Evolutionary conservation across 306 rosid genomes (phyloP), one percentile per base, ranked within the genome.

Genomic region (Rubus idaeus): DNA sequence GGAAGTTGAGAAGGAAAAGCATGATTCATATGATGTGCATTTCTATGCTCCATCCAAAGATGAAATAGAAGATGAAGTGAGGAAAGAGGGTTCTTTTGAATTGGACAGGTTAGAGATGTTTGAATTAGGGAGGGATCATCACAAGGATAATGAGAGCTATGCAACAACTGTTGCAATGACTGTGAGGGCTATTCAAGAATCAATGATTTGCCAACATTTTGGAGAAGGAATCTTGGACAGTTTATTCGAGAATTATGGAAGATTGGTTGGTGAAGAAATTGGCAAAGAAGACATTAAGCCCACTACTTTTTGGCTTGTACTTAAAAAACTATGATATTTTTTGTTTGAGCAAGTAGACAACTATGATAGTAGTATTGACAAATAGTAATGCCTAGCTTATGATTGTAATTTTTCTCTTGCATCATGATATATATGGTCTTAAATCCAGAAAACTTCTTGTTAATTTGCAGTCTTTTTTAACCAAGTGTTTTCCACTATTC

Each of bases 111-210:
- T 90, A 18, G 97, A 95, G 79, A 78, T 82, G 84, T 78, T 85
- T 75, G 94, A 89, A 68, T 63, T 87, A 37, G 93, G 88, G 68
- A 84, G 57, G 23, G 73, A 66, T 35, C 47, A 20, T 1, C 77
- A 74, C 0, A 70, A 75, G n/a, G 79, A 67, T 0, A 79, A 70
- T n/a, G 87, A 79, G 78, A 88, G 93, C 77, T 74, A 85, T 71
- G 97, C 97, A 0, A 82, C 65, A 39, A 80, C 70, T 46, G 83
- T 91, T 50, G 96, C 99, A 14, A 91, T 70, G 83, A 67, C 99
- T 16, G 92, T 90, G 4, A 92, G 97, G 81, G 97, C 96, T 71
- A 86, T 95, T 52, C 99, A 95, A 86, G 94, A 92, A 78, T 88
- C 97, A 17, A 89, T 92, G 91, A 88, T 95, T 49, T 64, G 78